Evolutionary conservation across 2,329 filamentous ascomycete species (phyloP).

Genomic region (Colletotrichum noveboracense): DNA sequence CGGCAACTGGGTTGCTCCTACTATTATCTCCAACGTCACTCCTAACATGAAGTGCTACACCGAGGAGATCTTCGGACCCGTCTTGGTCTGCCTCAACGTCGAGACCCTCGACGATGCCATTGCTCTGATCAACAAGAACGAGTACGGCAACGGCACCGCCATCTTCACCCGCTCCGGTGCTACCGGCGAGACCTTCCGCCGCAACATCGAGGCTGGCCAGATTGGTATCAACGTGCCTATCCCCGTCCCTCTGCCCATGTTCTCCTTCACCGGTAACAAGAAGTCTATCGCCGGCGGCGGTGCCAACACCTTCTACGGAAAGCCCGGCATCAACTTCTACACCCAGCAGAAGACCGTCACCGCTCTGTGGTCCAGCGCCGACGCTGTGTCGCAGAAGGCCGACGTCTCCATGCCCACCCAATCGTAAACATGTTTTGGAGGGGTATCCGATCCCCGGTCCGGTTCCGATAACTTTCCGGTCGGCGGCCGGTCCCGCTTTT

Average conservation of each 20-base stretch:
- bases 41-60: constrained; percentile 83
- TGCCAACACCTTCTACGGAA: constrained; percentile 93
- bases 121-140: constrained; percentile 81
- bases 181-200: constrained; percentile 79
- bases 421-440: constrained; percentile 26
- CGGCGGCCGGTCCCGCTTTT: neutral
- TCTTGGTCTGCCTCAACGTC: constrained; percentile 81
- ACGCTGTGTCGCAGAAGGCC: constrained; percentile 85
- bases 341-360: constrained; percentile 99
- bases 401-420: constrained; percentile 83
- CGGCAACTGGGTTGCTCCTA: constrained; percentile 85
- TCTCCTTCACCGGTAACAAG: constrained; percentile 81
- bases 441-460: neutral
- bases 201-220: constrained; percentile 83
- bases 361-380: constrained; percentile 84
- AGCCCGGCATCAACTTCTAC: constrained; percentile 91
- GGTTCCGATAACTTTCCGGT: neutral
- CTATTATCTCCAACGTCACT: constrained; percentile 82
- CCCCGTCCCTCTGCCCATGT: constrained; percentile 73
- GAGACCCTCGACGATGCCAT: constrained; percentile 81
- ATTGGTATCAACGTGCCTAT: constrained; percentile 87
- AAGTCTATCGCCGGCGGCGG: constrained; percentile 91
- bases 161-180: constrained; percentile 83
- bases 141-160: constrained; percentile 86
- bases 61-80: constrained; percentile 86